Base-by-base conservation (phyloP, 148 eudicot species). In the Mesembryanthemum crystallinum region DNA sequence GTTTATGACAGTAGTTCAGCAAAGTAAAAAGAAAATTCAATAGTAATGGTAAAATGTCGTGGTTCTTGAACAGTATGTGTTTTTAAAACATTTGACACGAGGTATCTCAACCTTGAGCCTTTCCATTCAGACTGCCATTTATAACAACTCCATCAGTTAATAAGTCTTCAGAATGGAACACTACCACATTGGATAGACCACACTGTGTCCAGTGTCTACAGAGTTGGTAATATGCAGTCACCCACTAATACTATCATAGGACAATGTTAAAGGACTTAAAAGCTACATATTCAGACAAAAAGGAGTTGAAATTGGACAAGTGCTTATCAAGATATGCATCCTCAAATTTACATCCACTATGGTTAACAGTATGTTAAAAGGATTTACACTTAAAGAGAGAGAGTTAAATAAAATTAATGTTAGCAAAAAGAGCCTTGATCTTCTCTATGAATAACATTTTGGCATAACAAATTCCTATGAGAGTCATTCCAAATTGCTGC, bases 1-100 rank as follows among this genome's bases (percentile, higher is more conserved):
- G 74, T 51, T 60, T 60, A 30, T 14, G 55, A 18, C n/a, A 67
- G 39, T 59, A 20, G 60, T 60, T 72, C 29, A 69, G 11, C 30
- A 13, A 18, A 39, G 21, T 52, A 23, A 55, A 28, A 23, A 28
- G 4, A 45, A 25, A 59, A 64, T 58, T 55, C 42, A 59, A 18
- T 13, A 1, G 10, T 54, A 52, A 12, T 23, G 27, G 11, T 57
- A 57, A 21, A 4, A 57, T 57, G 2, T 57, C 25, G n/a, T 57
- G 8, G 11, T 23, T 57, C 11, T 57, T 57, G 11, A 10, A 57
- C 17, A 33, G 57, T 32, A 39, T 13, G 17, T 4, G 20, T 18
- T 21, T 51, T 39, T 70, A 3, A 29, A 69, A 28, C 25, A 13
- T 35, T 15, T 49, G 13, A 61, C 61, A 77, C 33, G 24, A 8